Conservation (phyloP, 208 protist species). For the Trypanosoma vivax region DNA sequence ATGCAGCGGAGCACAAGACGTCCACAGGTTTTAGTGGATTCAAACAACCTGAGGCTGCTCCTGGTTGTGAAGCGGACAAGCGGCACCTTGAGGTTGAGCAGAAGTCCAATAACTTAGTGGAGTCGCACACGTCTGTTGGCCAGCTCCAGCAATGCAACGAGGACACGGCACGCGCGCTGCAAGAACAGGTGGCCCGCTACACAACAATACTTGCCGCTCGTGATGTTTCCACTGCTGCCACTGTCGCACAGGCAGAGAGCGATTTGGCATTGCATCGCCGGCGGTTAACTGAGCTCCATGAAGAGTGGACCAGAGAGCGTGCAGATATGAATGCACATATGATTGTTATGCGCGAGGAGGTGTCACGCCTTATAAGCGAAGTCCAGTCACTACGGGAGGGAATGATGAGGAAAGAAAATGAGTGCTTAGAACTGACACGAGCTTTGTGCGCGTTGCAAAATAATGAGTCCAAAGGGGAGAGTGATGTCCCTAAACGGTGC, state of each 20-base stretch:
- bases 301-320: constrained; percentile 6
- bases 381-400: background rate
- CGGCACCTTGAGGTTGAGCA: background rate
- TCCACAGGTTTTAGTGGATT: too few relatives aligned
- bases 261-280: background rate
- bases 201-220: constrained; percentile 4
- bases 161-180: background rate
- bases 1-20: too few relatives aligned
- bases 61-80: background rate
- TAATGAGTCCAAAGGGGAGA: too few relatives aligned
- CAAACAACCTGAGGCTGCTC: too few relatives aligned
- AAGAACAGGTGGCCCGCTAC: constrained; percentile 11
- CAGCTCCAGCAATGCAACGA: constrained; percentile 7
- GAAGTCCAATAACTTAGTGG: background rate
- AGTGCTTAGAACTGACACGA: too few relatives aligned
- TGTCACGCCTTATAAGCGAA: background rate
- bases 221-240: background rate
- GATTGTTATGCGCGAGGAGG: background rate
- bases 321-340: background rate
- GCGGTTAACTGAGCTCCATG: background rate
- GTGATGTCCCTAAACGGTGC: too few relatives aligned
- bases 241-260: constrained; percentile 2
- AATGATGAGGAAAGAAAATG: background rate
- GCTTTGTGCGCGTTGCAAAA: too few relatives aligned
- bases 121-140: background rate